Conservation (phyloP, 2,329 filamentous ascomycete genomes). For the Alternaria sp. region DNA sequence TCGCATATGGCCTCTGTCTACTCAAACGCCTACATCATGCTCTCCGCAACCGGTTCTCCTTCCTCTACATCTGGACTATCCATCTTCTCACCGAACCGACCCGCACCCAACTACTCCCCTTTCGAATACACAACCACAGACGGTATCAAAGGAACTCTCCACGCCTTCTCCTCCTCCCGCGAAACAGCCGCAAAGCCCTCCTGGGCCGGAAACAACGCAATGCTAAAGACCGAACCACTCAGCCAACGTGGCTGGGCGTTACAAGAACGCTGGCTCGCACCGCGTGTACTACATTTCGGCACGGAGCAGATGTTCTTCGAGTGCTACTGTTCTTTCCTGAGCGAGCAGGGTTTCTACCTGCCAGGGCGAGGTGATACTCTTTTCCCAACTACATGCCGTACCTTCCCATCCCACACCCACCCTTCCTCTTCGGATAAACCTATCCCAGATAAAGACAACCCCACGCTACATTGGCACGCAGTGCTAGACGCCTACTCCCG, state of each 20-base stretch:
- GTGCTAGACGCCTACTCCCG: not conserved
- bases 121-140: not conserved
- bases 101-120: not conserved
- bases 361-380: not conserved
- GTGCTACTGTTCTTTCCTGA: not conserved
- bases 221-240: not conserved
- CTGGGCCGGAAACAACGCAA: not conserved
- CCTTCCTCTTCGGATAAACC: not conserved
- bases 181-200: not conserved
- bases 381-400: not conserved
- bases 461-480: not conserved
- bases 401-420: not conserved
- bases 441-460: not conserved
- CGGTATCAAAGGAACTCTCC: not conserved
- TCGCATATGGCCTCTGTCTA: not conserved
- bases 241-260: not conserved
- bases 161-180: not conserved
- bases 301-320: not conserved
- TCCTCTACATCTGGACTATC: not conserved
- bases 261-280: not conserved
- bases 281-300: not conserved
- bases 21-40: slow-evolving; percentile 2
- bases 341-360: not conserved
- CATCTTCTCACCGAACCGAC: not conserved
- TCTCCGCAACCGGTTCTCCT: not conserved